These are phyloP conservation scores for Xylariaceae sp. DNA, from an alignment of 2,329 filamentous ascomycete species.

Conservation along the genomic window DNA sequence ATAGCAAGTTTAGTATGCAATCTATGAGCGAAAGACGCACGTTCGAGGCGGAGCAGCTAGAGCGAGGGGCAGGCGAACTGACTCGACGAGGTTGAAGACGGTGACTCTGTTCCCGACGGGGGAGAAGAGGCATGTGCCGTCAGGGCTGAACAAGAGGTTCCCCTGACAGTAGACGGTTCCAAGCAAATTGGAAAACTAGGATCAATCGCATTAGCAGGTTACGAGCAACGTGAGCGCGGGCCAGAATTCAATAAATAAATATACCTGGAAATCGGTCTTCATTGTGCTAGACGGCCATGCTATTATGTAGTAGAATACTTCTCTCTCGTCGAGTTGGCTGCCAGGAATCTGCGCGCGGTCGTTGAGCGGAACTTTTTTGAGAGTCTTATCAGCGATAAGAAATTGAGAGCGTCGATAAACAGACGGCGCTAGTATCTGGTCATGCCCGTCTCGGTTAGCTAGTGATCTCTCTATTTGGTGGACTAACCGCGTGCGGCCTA, in stretches of 20 bases:
- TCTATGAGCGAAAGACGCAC: constrained; percentile 15
- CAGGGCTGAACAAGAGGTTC: constrained; percentile 92
- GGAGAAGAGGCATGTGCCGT: constrained; percentile 92
- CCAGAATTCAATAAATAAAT: constrained; percentile 6
- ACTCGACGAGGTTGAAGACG: constrained; percentile 96
- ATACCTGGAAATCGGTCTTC: constrained; percentile 99
- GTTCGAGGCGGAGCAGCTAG: not conserved
- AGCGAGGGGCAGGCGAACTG: constrained; percentile 31
- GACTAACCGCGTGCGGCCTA: not conserved
- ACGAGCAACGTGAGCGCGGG: not conserved
- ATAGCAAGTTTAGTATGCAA: constrained; percentile 2
- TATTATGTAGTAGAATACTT: constrained; percentile 1
- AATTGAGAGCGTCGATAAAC: not conserved
- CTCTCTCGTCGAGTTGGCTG: not conserved
- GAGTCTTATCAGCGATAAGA: constrained; percentile 30
- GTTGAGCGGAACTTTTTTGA: constrained; percentile 26
- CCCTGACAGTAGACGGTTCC: constrained; percentile 98
- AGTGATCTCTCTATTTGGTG: not conserved
- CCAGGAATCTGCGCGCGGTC: not conserved
- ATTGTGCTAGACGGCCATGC: constrained; percentile 48
- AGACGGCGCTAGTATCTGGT: not conserved
- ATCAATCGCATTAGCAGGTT: constrained; percentile 9
- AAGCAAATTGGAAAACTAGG: constrained; percentile 92
- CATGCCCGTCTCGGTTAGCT: not conserved
- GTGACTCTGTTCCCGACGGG: constrained; percentile 95